These are phyloP conservation scores for Cenchrus americanus DNA, from an alignment of 176 grass and related monocot genomes.

Conservation along the genomic window DNA sequence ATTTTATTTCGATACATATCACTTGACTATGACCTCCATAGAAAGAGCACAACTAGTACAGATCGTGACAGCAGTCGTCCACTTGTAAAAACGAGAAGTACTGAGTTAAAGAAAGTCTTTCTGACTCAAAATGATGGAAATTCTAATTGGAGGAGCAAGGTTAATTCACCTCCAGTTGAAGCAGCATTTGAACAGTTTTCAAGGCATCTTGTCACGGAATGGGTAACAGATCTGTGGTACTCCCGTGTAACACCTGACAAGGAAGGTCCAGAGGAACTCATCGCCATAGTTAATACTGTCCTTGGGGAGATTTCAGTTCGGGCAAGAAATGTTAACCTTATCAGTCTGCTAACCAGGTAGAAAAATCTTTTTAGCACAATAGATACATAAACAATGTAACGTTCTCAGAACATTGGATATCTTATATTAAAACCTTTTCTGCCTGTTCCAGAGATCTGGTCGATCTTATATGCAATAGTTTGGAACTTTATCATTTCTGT, in stretches of 20 bases:
- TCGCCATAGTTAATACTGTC: slow-evolving; percentile 63
- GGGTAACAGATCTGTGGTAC: slow-evolving; percentile 98
- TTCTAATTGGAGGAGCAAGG: slow-evolving; percentile 75
- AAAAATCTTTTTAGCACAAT: slow-evolving; percentile 5
- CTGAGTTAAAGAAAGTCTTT: slow-evolving; percentile 52
- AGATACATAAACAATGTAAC: slow-evolving; percentile 4
- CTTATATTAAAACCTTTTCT: slow-evolving; percentile 16
- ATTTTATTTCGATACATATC: slow-evolving; percentile 75
- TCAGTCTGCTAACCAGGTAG: slow-evolving; percentile 89
- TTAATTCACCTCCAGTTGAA: slow-evolving; percentile 89
- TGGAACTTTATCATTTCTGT: slow-evolving; percentile 84
- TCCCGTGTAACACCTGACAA: slow-evolving; percentile 91
- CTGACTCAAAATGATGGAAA: slow-evolving; percentile 50
- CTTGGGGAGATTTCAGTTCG: slow-evolving; percentile 81
- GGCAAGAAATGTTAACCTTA: slow-evolving; percentile 86
- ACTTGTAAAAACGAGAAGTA: slow-evolving; percentile 48
- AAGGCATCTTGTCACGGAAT: slow-evolving; percentile 83
- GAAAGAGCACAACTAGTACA: slow-evolving; percentile 51
- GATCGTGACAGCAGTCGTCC: slow-evolving; percentile 3
- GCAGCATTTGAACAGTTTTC: slow-evolving; percentile 87
- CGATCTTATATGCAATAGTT: slow-evolving; percentile 78
- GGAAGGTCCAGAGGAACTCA: slow-evolving; percentile 80
- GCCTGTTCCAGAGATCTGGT: slow-evolving; percentile 67
- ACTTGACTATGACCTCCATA: slow-evolving; percentile 81
- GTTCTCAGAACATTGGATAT: slow-evolving; percentile 24